Evolutionary conservation across 805 yeast species (phyloP).

Genomic region (Kodamaea jinghongensis): DNA sequence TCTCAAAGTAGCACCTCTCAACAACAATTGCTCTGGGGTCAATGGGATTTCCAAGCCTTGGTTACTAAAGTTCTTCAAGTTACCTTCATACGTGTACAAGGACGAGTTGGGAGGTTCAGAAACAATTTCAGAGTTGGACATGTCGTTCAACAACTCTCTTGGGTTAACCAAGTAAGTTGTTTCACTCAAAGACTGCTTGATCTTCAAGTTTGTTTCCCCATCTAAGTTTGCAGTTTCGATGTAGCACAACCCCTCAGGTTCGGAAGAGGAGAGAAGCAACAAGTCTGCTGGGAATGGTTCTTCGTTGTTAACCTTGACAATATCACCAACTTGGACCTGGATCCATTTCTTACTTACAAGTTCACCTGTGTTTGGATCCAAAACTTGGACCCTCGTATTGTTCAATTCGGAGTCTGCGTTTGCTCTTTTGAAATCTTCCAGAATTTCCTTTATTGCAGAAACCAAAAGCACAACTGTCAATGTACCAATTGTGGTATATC

Average conservation of each 20-base stretch:
- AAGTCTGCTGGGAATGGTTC: constrained; percentile 95
- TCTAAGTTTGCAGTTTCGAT: constrained; percentile 97
- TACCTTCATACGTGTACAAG: constrained; percentile 93
- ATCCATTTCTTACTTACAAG: constrained; percentile 78
- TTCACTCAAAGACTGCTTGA: constrained; percentile 82
- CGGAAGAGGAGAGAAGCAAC: constrained; percentile 82
- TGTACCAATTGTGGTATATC: constrained; percentile 94
- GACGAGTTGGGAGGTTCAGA: constrained; percentile 95
- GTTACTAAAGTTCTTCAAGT: constrained; percentile 53
- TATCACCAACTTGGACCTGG: constrained; percentile 86
- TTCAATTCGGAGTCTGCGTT: constrained; percentile 87
- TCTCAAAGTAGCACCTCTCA: constrained; percentile 93
- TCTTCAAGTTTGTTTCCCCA: constrained; percentile 95
- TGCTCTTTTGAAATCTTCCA: constrained; percentile 88
- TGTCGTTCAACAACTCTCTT: constrained; percentile 40
- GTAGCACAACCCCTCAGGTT: constrained; percentile 97
- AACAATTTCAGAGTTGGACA: constrained; percentile 42
- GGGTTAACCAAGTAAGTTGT: constrained; percentile 74
- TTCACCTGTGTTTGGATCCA: constrained; percentile 54
- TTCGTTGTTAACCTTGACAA: constrained; percentile 78
- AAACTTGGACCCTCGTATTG: constrained; percentile 67
- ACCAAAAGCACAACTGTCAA: constrained; percentile 79
- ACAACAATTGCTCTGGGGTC: constrained; percentile 84
- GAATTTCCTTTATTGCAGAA: constrained; percentile 86
- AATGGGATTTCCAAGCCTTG: constrained; percentile 57